Base-by-base conservation (phyloP, 2,329 filamentous ascomycete species). In the Diaporthe sp. region DNA sequence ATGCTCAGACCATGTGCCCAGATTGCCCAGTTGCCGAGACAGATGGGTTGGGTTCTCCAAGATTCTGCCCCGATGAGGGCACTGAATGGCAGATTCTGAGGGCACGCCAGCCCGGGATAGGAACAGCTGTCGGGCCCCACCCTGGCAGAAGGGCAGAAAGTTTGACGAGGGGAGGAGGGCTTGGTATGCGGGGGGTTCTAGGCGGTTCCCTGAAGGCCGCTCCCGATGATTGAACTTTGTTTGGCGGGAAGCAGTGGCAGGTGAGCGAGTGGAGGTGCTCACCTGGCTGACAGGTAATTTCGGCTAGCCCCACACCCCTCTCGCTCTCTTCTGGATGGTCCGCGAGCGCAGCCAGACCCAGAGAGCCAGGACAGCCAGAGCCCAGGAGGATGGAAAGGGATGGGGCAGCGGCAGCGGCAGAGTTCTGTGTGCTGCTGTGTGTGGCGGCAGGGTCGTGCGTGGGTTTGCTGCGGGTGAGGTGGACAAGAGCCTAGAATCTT, bases 401-500 rank as follows among this genome's bases (percentile, higher is more conserved):
- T 70, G 65, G 65, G 65, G 49, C 34, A 34, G 49, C 47, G 39
- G 63, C 31, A 20, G 63, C 61, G 31, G 31, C 31, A 34, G 31
- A 25, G 44, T 31, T 31, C 25, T 17, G 53, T 65, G 61, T 65
- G 39, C 37, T 47, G 28, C 61, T n/a, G 31, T 17, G 20, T 49
- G 63, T 44, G 25, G 44, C 47, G 34, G 49, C 47, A 68, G 28
- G 31, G 44, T 39, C 31, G 63, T 51, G 34, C 22, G 63, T 51
- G 63, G 20, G 44, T n/a, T 28, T 7, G 28, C 42, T 34, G 53
- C 31, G 12, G 28, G 55, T 63, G 70, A 51, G 55, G 42, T 22
- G 28, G 55, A 39, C 42, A 73, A 73, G 58, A 63, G 71, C 71
- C 71, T 73, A 73, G 71, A 73, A 73, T 73, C 47, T 73, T 73